Base-by-base conservation (phyloP, 306 rosid species). In the Malus asiatica region DNA sequence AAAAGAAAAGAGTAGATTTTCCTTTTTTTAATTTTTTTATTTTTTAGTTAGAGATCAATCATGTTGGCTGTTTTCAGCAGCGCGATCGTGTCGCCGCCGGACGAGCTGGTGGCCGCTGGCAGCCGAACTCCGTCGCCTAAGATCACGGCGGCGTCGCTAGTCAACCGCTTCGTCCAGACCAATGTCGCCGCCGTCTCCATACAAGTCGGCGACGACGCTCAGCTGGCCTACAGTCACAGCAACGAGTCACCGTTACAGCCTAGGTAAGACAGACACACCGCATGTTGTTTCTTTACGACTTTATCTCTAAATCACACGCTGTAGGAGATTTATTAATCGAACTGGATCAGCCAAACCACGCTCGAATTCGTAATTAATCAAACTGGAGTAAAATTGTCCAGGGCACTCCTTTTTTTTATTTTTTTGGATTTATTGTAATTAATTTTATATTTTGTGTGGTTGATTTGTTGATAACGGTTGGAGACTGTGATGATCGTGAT, bases 1-100 rank as follows among this genome's bases (percentile, higher is more conserved):
- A 27, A 25, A 22, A 23, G 27, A 22, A 35, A 11, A 65, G 8
- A 62, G 46, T 71, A 25, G 53, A 29, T 4, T 67, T 19, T 44
- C 3, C 22, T n/a, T 20, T 12, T 25, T 9, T 14, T 23, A 19
- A 25, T 11, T 15, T 63, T 4, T 52, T 70, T 51, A 30, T 58
- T 45, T 40, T 7, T 1, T 9, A n/a, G 77, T 14, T 5, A 78
- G 29, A 1, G 48, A 33, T 51, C 66, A 45, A 78, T 23, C 66
- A 94, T 95, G 98, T 83, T 92, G 87, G 98, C 96, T 6, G 83
- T 95, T 20, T 95, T 95, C 82, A 89, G 97, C 87, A 85, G 95
- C 82, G 87, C 92, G 35, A 77, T 95, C 20, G 86, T 92, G 20
- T 89, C 96, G 1, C 95, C 97, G 45, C 97, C 97, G 32, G 98